Evolutionary conservation across 805 yeast species (phyloP), one percentile per base, ranked within the genome.

Genomic region (Cyberlindnera mississippiensis): DNA sequence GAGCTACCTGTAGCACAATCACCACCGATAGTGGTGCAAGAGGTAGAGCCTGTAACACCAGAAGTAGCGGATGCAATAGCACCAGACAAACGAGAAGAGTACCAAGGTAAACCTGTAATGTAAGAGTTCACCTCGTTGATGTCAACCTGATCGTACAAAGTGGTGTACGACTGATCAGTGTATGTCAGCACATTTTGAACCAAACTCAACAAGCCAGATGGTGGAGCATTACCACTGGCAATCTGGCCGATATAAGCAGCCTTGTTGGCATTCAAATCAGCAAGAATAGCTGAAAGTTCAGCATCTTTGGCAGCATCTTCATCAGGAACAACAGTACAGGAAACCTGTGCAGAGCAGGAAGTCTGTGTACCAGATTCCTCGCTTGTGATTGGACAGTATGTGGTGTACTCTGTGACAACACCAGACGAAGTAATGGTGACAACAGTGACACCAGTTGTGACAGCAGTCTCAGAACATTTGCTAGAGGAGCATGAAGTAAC

Each of bases 61-160:
- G 42, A 29, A 20, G 42, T 41, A 24, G 40, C 51, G 22, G 46
- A 43, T 37, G 48, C 49, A n/a, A 35, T 35, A 29, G 41, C 24
- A 15, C 18, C 28, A 28, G 38, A 27, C 17, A 50, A 28, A 45
- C 53, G 43, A 16, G 47, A 24, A 7, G 50, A 45, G 35, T 45
- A 62, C 66, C 66, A 62, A 43, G 65, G 62, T 31, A 62, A 52
- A 27, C 52, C 56, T 15, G 60, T 52, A 31, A 61, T 50, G 33
- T 56, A 53, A 11, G 52, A 32, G 6, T 53, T 46, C 9, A 62
- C 49, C 10, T 47, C 53, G 34, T 41, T 26, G 33, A 44, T 39
- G 37, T 61, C 61, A 35, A 62, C 45, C 31, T 46, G 40, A 18
- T 35, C 10, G 46, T 48, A 59, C 40, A 62, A 51, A 28, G 63